These are phyloP conservation scores for Lentinula detonsa DNA, from an alignment of 768 basidiomycete genomes.

Conservation along the genomic window DNA sequence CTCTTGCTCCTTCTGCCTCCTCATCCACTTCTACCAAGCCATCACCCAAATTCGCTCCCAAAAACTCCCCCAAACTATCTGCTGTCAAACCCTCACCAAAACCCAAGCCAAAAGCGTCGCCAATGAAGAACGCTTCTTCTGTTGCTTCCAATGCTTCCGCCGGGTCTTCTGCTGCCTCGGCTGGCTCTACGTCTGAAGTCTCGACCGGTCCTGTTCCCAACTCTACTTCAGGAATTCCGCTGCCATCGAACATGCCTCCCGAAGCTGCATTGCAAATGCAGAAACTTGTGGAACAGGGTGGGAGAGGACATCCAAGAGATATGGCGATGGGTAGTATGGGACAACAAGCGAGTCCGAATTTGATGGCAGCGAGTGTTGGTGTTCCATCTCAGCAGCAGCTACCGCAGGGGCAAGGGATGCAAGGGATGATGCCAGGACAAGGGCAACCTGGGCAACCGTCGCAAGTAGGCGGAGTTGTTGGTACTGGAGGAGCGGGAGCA, in stretches of 20 bases:
- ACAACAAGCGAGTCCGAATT: neutral
- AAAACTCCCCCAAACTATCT: neutral
- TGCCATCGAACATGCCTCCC: neutral
- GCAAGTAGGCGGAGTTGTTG: neutral
- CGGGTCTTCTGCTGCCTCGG: neutral
- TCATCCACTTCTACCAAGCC: neutral
- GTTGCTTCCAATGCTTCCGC: neutral
- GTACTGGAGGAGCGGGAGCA: neutral
- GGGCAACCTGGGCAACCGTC: neutral
- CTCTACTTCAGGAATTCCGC: neutral
- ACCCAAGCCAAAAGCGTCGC: neutral
- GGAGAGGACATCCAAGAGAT: neutral
- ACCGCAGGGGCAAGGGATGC: neutral
- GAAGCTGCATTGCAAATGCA: conserved; percentile 5
- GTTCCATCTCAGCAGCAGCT: neutral
- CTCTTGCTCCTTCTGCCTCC: neutral
- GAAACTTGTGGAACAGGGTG: conserved; percentile 1
- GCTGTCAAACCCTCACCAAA: neutral
- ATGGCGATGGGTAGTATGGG: neutral
- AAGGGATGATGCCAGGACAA: neutral
- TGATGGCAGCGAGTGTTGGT: neutral
- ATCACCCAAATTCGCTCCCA: neutral
- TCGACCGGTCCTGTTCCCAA: neutral
- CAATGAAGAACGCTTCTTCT: neutral
- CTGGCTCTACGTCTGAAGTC: neutral